A percentile compares a stretch with the other conserved stretches of the same genome.
Conservation (phyloP, 2,329 filamentous ascomycete genomes). For the Fusarium palustre region DNA sequence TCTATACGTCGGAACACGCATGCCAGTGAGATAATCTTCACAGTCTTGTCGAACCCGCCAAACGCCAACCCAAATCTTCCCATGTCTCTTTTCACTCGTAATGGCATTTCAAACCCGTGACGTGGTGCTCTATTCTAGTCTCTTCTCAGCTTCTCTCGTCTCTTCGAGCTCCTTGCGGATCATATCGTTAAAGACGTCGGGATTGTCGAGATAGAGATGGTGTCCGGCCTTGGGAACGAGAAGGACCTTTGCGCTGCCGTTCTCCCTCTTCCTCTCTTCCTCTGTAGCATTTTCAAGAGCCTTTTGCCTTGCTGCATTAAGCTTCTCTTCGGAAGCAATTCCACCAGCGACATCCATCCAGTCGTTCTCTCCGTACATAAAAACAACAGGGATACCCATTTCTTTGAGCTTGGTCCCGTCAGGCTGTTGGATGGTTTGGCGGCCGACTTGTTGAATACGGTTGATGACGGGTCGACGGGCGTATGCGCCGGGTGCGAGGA, state of each 20-base stretch:
- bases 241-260: constrained; percentile 84
- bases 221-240: constrained; percentile 74
- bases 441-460: constrained; percentile 85
- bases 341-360: constrained; percentile 98
- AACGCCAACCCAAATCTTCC: constrained; percentile 37
- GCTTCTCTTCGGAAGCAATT: constrained; percentile 80
- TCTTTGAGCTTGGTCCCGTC: constrained; percentile 54
- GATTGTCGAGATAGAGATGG: constrained; percentile 70
- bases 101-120: neutral
- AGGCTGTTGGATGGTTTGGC: constrained; percentile 66
- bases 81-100: constrained; percentile 12
- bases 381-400: constrained; percentile 82
- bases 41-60: constrained; percentile 14
- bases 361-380: constrained; percentile 98
- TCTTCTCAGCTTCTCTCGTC: constrained; percentile 53
- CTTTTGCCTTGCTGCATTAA: constrained; percentile 74
- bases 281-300: constrained; percentile 70
- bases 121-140: constrained; percentile 35
- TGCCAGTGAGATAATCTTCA: constrained; percentile 13
- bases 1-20: constrained; percentile 23
- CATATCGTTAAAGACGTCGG: constrained; percentile 67
- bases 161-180: constrained; percentile 66
- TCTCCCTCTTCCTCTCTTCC: constrained; percentile 78
- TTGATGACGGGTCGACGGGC: constrained; percentile 89
- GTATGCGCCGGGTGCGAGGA: constrained; percentile 93